Conservation (phyloP, 2,329 filamentous ascomycete genomes). For the Hypoxylon sp. region DNA sequence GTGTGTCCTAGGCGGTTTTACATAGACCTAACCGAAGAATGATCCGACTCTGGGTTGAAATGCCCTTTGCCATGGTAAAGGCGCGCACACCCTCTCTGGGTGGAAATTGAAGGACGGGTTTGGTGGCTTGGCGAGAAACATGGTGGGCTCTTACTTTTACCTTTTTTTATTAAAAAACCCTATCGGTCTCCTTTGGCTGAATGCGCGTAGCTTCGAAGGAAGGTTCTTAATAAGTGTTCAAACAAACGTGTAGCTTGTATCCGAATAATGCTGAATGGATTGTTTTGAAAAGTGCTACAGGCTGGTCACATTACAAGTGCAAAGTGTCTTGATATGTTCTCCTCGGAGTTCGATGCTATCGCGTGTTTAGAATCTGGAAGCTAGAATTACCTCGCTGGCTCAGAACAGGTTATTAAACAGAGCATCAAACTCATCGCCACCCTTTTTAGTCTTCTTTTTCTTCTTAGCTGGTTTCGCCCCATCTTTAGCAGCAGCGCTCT, state of each 20-base stretch:
- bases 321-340: too few species aligned
- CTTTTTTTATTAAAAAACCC: too few species aligned
- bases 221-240: constrained; percentile 13
- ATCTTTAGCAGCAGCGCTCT: neutral
- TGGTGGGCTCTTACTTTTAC: too few species aligned
- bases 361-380: too few species aligned
- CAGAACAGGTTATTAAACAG: constrained; percentile 70
- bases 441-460: constrained; percentile 62
- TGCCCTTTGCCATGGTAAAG: constrained; percentile 2
- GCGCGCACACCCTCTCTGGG: too few species aligned
- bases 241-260: constrained; percentile 16
- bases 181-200: constrained; percentile 23
- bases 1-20: neutral
- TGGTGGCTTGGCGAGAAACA: too few species aligned
- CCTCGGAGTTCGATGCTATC: too few species aligned
- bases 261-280: constrained; percentile 8
- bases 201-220: constrained; percentile 10
- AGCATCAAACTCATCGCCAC: constrained; percentile 74
- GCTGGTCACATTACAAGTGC: too few species aligned
- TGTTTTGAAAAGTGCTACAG: too few species aligned
- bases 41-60: constrained; percentile 7
- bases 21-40: neutral
- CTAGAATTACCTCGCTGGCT: too few species aligned
- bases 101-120: too few species aligned
- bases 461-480: constrained; percentile 27